These are phyloP conservation scores for Peronospora destructor DNA, from an alignment of 352 stramenopile species.

Conservation along the genomic window DNA sequence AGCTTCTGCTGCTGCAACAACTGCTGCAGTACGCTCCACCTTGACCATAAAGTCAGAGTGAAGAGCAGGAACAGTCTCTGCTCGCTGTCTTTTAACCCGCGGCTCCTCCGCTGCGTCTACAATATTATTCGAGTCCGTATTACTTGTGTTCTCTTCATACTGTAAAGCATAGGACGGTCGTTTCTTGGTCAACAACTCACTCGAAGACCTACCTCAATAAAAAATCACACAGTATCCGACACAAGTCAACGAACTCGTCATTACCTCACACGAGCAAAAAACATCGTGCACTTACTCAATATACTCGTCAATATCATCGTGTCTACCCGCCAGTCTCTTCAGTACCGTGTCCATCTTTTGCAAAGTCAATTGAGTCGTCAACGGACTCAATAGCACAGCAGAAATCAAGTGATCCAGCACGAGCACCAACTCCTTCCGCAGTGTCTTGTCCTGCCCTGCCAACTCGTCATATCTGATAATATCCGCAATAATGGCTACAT, in stretches of 20 bases:
- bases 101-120: slow-evolving; percentile 23
- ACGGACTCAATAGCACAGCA: slow-evolving; percentile 48
- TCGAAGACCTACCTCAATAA: slow-evolving; percentile 29
- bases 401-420: slow-evolving; percentile 67
- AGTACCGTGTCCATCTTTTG: slow-evolving; percentile 38
- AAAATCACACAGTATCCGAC: not conserved
- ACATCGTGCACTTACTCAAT: slow-evolving; percentile 30
- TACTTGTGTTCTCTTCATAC: not conserved
- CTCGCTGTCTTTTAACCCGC: slow-evolving; percentile 29
- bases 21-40: slow-evolving; percentile 32
- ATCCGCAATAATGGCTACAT: slow-evolving; percentile 36
- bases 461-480: slow-evolving; percentile 29
- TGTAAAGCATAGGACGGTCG: slow-evolving; percentile 14
- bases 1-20: slow-evolving; percentile 16
- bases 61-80: slow-evolving; percentile 14
- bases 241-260: not conserved
- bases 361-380: slow-evolving; percentile 30
- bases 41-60: slow-evolving; percentile 39
- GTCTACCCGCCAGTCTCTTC: slow-evolving; percentile 26
- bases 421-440: slow-evolving; percentile 55
- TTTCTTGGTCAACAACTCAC: slow-evolving; percentile 34
- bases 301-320: slow-evolving; percentile 56
- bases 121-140: slow-evolving; percentile 9
- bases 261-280: not conserved
- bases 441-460: slow-evolving; percentile 26